These are phyloP conservation scores for Volvox africanus DNA, from an alignment of 139 green algal species.

Conservation along the genomic window DNA sequence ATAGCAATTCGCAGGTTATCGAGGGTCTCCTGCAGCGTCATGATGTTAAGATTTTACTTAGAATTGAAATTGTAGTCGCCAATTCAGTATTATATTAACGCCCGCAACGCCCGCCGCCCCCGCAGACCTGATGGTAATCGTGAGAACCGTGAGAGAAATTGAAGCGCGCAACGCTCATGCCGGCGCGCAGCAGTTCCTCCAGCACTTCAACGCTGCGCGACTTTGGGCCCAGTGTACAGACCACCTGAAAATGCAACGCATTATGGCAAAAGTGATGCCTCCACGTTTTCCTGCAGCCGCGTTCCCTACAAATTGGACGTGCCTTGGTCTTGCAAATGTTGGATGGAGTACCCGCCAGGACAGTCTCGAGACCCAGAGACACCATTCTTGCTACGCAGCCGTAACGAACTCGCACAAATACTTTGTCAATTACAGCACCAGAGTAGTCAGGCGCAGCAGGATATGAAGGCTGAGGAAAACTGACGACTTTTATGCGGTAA, in stretches of 20 bases:
- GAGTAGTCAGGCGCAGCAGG: no score
- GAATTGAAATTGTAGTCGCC: not conserved
- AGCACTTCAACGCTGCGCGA: constrained; percentile 83
- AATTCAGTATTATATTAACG: not conserved
- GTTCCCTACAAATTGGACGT: not conserved
- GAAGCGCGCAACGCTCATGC: constrained; percentile 97
- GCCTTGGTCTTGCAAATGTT: constrained; percentile 83
- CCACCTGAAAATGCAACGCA: constrained; percentile 73
- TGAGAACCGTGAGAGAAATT: constrained; percentile 97
- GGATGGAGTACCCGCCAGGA: constrained; percentile 73
- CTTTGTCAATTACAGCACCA: not conserved
- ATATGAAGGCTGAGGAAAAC: no score
- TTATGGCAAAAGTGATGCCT: not conserved
- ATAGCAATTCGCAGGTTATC: constrained; percentile 90
- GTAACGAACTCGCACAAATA: not conserved
- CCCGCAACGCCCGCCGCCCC: constrained; percentile 27
- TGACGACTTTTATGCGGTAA: no score
- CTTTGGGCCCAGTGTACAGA: constrained; percentile 94
- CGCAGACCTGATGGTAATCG: constrained; percentile 93
- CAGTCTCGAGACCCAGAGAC: constrained; percentile 76
- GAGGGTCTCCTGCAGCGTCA: constrained; percentile 87
- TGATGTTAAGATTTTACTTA: not conserved
- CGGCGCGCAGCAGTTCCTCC: constrained; percentile 90
- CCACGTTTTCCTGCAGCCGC: not conserved
- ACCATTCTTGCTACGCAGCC: constrained; percentile 66